phyloP scores from a whole-genome alignment of 176 grass and related monocot species.

The Cymbopogon citratus region DNA sequence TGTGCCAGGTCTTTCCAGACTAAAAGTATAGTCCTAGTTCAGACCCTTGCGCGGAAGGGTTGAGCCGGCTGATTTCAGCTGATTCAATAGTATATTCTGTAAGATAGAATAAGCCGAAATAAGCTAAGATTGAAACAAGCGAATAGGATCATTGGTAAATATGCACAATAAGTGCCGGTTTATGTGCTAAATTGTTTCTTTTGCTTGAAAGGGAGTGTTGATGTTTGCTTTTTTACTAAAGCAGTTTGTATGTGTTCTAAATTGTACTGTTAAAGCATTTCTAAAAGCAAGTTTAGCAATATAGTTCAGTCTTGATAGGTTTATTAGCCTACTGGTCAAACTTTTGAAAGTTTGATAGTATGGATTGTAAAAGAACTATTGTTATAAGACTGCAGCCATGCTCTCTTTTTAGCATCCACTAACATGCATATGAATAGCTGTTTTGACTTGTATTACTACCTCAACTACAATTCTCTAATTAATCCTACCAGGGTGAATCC shows the following conservation, averaged over 20 bases:
- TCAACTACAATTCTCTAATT: slow-evolving; percentile 9
- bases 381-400: not conserved
- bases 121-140: too few species aligned
- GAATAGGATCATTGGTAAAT: too few species aligned
- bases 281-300: not conserved
- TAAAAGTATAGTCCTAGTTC: too few species aligned
- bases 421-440: not conserved
- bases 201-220: not conserved
- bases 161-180: not conserved
- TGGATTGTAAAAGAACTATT: not conserved
- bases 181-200: not conserved
- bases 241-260: not conserved
- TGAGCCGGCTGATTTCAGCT: too few species aligned
- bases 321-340: not conserved
- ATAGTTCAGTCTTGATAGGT: not conserved
- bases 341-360: too few species aligned
- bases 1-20: not conserved
- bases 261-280: not conserved
- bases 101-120: too few species aligned
- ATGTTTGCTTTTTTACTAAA: slow-evolving; percentile 1
- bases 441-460: not conserved
- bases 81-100: too few species aligned
- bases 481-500: slow-evolving; percentile 10
- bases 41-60: too few species aligned
- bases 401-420: not conserved